Evolutionary conservation across 306 rosid genomes (phyloP).

Genomic region (Malus fusca): DNA sequence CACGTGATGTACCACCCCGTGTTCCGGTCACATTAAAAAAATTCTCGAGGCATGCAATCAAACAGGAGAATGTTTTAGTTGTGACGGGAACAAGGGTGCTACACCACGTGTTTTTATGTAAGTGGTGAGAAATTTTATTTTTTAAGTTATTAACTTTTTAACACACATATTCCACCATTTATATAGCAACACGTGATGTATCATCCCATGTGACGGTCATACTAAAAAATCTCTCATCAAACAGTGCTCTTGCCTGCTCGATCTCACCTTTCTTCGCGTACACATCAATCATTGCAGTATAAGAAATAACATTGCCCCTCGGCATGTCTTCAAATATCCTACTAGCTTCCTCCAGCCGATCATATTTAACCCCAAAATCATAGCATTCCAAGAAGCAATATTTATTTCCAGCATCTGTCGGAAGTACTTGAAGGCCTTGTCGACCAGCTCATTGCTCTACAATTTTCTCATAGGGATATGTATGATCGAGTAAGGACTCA

Average conservation of each 20-base stretch:
- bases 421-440: conserved; percentile 33
- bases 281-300: conserved; percentile 44
- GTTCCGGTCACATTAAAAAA: no score
- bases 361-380: conserved; percentile 39
- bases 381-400: conserved; percentile 37
- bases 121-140: no score
- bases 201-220: no score
- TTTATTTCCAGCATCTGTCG: conserved; percentile 30
- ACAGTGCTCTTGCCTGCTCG: conserved; percentile 34
- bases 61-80: no score
- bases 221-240: background rate
- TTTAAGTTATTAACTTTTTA: no score
- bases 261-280: conserved; percentile 34
- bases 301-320: conserved; percentile 35
- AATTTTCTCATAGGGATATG: no score
- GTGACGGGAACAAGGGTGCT: no score
- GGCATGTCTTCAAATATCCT: conserved; percentile 42
- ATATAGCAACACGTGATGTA: no score
- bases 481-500: no score
- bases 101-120: no score
- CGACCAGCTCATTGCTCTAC: conserved; percentile 20
- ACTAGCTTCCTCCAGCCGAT: conserved; percentile 37
- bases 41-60: background rate
- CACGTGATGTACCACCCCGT: no score
- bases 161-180: no score